phyloP scores from a whole-genome alignment of 306 rosid genomes.

The Prunus mira region DNA sequence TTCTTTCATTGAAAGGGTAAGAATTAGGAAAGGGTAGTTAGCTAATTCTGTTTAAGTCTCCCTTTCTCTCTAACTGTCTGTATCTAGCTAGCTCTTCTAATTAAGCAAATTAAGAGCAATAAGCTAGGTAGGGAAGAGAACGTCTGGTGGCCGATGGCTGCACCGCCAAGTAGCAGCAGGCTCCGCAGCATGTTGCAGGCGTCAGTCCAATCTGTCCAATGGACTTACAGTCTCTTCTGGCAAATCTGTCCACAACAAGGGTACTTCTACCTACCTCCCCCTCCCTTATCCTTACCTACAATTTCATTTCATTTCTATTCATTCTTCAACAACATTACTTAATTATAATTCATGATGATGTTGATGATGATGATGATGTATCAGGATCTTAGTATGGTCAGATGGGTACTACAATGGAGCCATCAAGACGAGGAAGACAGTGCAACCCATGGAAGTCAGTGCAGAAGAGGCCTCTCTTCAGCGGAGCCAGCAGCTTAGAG shows the following conservation, averaged over 20 bases:
- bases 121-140: background rate
- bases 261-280: conserved; percentile 28
- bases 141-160: conserved; percentile 40
- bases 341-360: background rate
- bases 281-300: background rate
- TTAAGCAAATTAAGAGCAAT: background rate
- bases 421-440: conserved; percentile 88
- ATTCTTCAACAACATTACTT: background rate
- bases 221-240: conserved; percentile 99
- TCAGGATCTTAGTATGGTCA: conserved; percentile 78
- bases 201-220: conserved; percentile 94
- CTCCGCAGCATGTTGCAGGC: conserved; percentile 75
- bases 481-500: conserved; percentile 94
- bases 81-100: background rate
- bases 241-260: conserved; percentile 76
- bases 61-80: background rate
- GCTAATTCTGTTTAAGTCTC: background rate
- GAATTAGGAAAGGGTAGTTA: background rate
- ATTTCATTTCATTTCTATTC: background rate
- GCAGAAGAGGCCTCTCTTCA: conserved; percentile 73
- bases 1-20: background rate
- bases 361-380: background rate
- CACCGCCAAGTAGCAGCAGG: conserved; percentile 40
- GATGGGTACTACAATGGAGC: conserved; percentile 98
- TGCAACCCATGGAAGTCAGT: conserved; percentile 87